Evolutionary conservation across 1,284 basidiomycete species (phyloP).

Genomic region (Coriolopsis trogii): DNA sequence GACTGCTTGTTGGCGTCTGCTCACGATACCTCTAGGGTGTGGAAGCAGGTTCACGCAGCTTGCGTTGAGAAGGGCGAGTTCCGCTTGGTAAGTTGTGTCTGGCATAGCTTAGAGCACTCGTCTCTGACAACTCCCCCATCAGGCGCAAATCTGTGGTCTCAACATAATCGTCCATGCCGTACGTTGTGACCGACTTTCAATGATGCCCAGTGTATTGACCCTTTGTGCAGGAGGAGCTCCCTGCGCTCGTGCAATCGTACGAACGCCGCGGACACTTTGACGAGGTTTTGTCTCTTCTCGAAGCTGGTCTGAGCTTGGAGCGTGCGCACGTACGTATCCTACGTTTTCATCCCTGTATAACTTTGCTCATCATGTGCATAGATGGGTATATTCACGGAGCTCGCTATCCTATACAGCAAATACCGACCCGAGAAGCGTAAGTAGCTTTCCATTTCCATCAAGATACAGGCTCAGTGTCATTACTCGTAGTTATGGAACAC

Average conservation of each 20-base stretch:
- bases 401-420: slow-evolving; percentile 95
- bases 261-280: slow-evolving; percentile 95
- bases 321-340: slow-evolving; percentile 83
- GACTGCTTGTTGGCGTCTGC: neutral
- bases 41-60: slow-evolving; percentile 99
- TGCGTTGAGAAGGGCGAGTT: slow-evolving; percentile 98
- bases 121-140: slow-evolving; percentile 1
- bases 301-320: slow-evolving; percentile 94
- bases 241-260: slow-evolving; percentile 82
- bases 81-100: slow-evolving; percentile 63
- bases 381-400: slow-evolving; percentile 94
- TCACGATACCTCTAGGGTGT: slow-evolving; percentile 65
- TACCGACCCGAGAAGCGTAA: slow-evolving; percentile 92
- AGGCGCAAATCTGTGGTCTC: slow-evolving; percentile 97
- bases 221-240: slow-evolving; percentile 78
- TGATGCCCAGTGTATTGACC: neutral
- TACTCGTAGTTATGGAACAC: slow-evolving; percentile 90
- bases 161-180: slow-evolving; percentile 93
- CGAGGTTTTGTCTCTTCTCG: slow-evolving; percentile 89
- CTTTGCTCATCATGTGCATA: slow-evolving; percentile 25
- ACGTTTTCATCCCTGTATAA: neutral
- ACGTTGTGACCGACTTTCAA: slow-evolving; percentile 32
- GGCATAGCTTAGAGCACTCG: slow-evolving; percentile 2
- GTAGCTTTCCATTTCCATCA: slow-evolving; percentile 31
- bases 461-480: neutral